Evolutionary conservation across 129 eudicot species (phyloP), one percentile per base, ranked within the genome.

Genomic region (Tanacetum coccineum): DNA sequence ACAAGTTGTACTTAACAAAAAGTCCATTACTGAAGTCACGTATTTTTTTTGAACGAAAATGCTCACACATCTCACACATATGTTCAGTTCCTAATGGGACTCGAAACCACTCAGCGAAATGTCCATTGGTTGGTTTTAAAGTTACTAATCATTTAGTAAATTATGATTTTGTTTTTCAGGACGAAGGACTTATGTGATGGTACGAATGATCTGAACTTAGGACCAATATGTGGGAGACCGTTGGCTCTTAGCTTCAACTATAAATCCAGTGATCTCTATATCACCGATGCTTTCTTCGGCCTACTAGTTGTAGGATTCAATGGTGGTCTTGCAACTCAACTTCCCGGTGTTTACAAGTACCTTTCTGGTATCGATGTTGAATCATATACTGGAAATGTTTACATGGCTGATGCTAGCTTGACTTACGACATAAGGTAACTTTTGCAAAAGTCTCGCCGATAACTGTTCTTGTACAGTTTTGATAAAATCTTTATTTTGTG

Each of bases 151-250:
- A 11, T 20, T 1, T 21, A 5, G 1, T 48, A 19, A 30, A 19
- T 49, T 46, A 4, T 9, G 21, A 7, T 8, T 22, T 40, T 4
- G n/a, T 6, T 8, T 60, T 60, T 30, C 72, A 78, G 86, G 80
- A 78, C 86, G 25, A 81, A 81, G 72, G 26, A 47, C 13, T 13
- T 50, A 13, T 81, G 86, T 65, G 82, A 81, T 60, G 80, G 83
- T 18, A 70, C 67, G 15, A 73, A 70, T 13, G 80, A 78, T 68
- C 68, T 36, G 42, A 8, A 36, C 42, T 36, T 36, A 8, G 9
- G 42, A 36, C 9, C 42, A 6, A 36, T 36, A 36, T 6, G 42
- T 36, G 42, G 42, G 9, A 36, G 9, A 36, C 42, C 42, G 6
- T 36, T 36, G 9, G 42, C 42, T 36, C 42, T 36, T 8, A 36